Base-by-base conservation (phyloP, 1,139 yeast species). In the Groenewaldozyma auringiensis region DNA sequence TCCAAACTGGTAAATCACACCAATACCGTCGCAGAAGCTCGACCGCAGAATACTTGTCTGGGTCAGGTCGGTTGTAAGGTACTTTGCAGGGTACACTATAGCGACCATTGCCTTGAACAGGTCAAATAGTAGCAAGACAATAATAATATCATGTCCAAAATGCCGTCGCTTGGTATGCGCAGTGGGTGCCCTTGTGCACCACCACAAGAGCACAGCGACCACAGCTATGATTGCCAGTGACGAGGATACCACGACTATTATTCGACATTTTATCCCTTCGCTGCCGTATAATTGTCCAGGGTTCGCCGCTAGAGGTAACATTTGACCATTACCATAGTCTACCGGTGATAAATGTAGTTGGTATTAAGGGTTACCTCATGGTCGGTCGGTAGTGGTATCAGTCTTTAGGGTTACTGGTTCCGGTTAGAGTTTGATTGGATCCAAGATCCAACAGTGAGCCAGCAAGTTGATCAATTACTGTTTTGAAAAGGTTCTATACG, bases 1-100 rank as follows among this genome's bases (percentile, higher is more conserved):
- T 2, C 86, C 73, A 35, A 80, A 71, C 0, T 88, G 84, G 0
- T 94, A 81, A 62, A 85, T 76, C 68, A 83, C 85, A 1, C 95
- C 95, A 21, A 84, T 71, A 11, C 76, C 78, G 57, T 82, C 78
- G 53, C 83, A 78, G 53, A 81, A 77, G 8, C 61, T 62, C 20
- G 50, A 20, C 17, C 46, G 48, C 17, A 14, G 22, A 32, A 67
- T 64, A 53, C 72, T 72, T 37, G 69, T 68, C 59, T 75, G 76
- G 1, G 74, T 65, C 14, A 67, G 61, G 22, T 62, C 41, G 66
- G 65, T 9, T 71, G 61, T 42, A 75, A 63, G 9, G 76, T 76
- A 76, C 39, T 78, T 60, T 1, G 77, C 67, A 0, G 95, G 94
- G 60, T 79, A 86, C 16, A 83, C 66, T 48, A 85, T 61, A 45